Conservation (phyloP, 1,284 basidiomycete genomes). For the Coniferiporia weirii region DNA sequence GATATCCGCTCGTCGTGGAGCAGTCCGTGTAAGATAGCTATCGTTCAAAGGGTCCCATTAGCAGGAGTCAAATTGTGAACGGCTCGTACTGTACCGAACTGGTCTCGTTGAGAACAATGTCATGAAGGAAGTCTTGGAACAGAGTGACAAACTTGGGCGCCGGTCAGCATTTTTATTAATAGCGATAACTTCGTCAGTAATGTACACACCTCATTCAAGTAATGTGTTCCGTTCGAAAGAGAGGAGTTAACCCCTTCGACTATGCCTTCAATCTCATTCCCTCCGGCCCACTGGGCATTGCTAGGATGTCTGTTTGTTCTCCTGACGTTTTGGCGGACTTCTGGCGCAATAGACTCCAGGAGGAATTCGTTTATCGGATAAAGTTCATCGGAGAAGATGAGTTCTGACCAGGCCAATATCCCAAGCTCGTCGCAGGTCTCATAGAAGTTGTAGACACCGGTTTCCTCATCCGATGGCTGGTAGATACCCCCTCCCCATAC, state of each 20-base stretch:
- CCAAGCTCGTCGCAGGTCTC: constrained; percentile 58
- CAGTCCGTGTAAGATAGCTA: constrained; percentile 59
- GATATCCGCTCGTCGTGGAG: constrained; percentile 53
- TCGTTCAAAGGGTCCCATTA: neutral
- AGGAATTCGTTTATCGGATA: constrained; percentile 52
- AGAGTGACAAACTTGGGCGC: constrained; percentile 40
- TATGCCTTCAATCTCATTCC: constrained; percentile 58
- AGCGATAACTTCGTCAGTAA: neutral
- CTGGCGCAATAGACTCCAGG: constrained; percentile 46
- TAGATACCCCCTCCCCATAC: constrained; percentile 56
- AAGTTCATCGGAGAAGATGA: constrained; percentile 57
- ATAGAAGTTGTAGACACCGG: constrained; percentile 54
- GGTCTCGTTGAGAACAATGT: constrained; percentile 45
- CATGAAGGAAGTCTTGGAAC: constrained; percentile 50
- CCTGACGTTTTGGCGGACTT: constrained; percentile 55
- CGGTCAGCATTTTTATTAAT: neutral
- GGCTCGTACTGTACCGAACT: constrained; percentile 35
- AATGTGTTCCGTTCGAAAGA: constrained; percentile 38
- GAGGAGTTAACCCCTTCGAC: constrained; percentile 36
- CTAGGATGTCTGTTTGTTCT: constrained; percentile 53
- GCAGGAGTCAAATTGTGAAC: neutral
- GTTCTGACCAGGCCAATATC: constrained; percentile 60
- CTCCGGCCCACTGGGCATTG: constrained; percentile 56
- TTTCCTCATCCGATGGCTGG: constrained; percentile 40
- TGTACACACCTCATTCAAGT: constrained; percentile 41